phyloP scores from a whole-genome alignment of 441 rosid genomes.

The Gossypium aridum region DNA sequence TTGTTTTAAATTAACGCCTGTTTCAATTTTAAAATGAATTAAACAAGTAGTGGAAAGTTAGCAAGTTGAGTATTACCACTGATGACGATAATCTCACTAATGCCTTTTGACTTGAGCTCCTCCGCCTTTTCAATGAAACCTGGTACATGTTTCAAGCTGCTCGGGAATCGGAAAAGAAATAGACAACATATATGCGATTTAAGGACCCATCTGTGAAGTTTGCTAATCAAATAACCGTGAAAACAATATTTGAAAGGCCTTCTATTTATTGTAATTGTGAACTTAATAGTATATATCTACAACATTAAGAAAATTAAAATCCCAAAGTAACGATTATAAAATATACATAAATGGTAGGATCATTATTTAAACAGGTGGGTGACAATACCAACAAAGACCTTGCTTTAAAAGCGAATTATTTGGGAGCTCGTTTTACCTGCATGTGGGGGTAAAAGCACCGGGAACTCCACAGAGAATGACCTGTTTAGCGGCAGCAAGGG shows the following conservation, averaged over 20 bases:
- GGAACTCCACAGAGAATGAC: conserved; percentile 78
- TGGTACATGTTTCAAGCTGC: conserved; percentile 84
- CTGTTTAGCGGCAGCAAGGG: conserved; percentile 75
- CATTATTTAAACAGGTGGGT: too few species aligned
- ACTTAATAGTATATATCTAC: background rate
- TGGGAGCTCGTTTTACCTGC: conserved; percentile 42
- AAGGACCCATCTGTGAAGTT: background rate
- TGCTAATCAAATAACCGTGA: background rate
- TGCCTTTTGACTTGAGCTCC: conserved; percentile 73
- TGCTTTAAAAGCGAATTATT: too few species aligned
- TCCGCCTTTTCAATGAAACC: conserved; percentile 86
- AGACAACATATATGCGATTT: background rate
- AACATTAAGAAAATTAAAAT: too few species aligned
- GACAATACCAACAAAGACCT: too few species aligned
- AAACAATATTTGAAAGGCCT: background rate
- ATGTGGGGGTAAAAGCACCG: conserved; percentile 94
- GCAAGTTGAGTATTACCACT: conserved; percentile 39
- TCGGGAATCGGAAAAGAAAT: background rate
- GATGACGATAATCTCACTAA: conserved; percentile 58
- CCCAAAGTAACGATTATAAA: background rate
- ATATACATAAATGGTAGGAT: background rate
- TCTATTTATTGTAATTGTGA: background rate
- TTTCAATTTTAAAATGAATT: background rate
- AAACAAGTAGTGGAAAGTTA: background rate
- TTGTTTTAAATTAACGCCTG: background rate